Percentiles rank a stretch among this genome's conserved stretches.
These are phyloP conservation scores for Phytophthora agathidicida DNA, from an alignment of 352 stramenopile genomes.

Conservation along the genomic window DNA sequence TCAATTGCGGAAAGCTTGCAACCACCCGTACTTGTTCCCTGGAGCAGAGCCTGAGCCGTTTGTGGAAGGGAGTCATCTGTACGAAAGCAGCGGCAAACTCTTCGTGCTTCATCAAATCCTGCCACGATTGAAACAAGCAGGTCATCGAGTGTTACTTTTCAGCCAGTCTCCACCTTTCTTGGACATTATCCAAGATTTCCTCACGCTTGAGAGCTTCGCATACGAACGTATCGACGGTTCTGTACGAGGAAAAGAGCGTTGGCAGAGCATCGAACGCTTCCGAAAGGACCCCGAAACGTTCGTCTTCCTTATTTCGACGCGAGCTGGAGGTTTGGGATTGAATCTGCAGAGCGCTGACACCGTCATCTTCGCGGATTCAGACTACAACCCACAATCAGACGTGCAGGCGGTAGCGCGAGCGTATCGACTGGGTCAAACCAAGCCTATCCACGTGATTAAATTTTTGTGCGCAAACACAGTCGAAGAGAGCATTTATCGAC, in stretches of 20 bases:
- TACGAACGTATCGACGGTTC: constrained; percentile 84
- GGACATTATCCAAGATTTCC: constrained; percentile 84
- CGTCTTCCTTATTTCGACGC: constrained; percentile 80
- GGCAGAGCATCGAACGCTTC: constrained; percentile 85
- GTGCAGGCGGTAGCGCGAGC: constrained; percentile 74
- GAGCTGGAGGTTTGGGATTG: constrained; percentile 70
- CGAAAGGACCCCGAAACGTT: constrained; percentile 90
- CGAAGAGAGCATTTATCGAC: constrained; percentile 82
- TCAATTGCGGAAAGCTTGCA: constrained; percentile 86
- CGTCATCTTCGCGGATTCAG: constrained; percentile 80
- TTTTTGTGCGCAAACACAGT: constrained; percentile 78
- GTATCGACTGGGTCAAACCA: constrained; percentile 76
- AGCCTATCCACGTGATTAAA: constrained; percentile 83
- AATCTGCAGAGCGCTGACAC: constrained; percentile 86
- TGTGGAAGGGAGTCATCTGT: constrained; percentile 71
- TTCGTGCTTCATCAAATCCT: constrained; percentile 88
- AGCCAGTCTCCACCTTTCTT: constrained; percentile 77
- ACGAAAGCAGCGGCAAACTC: constrained; percentile 81
- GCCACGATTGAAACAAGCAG: constrained; percentile 75
- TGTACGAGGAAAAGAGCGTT: constrained; percentile 76
- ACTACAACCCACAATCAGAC: constrained; percentile 82
- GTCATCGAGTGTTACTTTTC: constrained; percentile 88
- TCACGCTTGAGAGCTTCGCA: constrained; percentile 73
- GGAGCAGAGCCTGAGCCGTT: constrained; percentile 79
- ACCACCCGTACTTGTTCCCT: constrained; percentile 94